Evolutionary conservation across 192 early-diverging fungal species (phyloP), one percentile per base, ranked within the genome.

Genomic region (Coemansia sp.): DNA sequence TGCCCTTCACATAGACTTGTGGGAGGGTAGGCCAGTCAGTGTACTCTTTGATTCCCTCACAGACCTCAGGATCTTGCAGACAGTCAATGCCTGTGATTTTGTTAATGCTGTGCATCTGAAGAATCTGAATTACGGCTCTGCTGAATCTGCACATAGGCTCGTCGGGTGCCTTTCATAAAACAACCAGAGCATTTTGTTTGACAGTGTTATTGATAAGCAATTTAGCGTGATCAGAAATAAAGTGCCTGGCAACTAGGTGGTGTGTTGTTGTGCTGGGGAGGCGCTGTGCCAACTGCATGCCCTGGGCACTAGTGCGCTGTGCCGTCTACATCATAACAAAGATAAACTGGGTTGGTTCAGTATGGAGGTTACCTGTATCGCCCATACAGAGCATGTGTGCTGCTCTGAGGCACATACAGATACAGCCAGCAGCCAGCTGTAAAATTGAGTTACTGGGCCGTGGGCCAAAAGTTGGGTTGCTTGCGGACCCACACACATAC

Each of bases 121-220:
- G 74, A 50, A 98, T 90, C 80, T 97, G 93, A 71, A 95, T 86
- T 40, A 93, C 91, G n/a, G 93, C 94, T 26, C 93, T 78, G 66
- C 89, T 91, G 85, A 95, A 98, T 14, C 96, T 94, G 73, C 96
- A 98, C 89, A 91, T 85, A 34, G 96, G 96, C 28, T 86, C 84
- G 58, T 95, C 87, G 55, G 92, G 93, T 94, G 73, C 96, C 96
- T 79, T 98, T 98, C 94, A 98, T 97, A 68, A 95, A 34, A 98
- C 76, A 7, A 54, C 52, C 22, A 54, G 10, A 25, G 14, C 22
- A 25, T 54, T 54, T 15, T 22, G 8, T 11, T 54, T 54, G 11
- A 54, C 52, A 8, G 86, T 84, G 19, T 62, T 53, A 22, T 79
- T 71, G 47, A 79, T 79, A 14, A 31, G 65, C 20, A 54, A 20